Base-by-base conservation (phyloP, 148 eudicot species). In the Diospyros lotus region DNA sequence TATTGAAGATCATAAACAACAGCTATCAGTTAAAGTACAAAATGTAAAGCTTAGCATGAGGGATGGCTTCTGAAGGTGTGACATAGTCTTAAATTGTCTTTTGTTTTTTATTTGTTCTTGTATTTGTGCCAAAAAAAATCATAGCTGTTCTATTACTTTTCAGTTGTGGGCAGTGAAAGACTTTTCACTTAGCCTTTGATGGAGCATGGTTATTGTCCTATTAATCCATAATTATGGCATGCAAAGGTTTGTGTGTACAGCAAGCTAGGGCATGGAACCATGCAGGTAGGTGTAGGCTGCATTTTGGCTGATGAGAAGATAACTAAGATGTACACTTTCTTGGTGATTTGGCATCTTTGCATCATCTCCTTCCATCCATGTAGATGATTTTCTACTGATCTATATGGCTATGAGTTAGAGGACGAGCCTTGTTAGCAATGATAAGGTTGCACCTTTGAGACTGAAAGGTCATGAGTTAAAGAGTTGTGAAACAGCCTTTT, bases 1-100 rank as follows among this genome's bases (percentile, higher is more conserved):
- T 68, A 76, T 82, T 66, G 84, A 82, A 64, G 76, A 82, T 74
- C 84, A 82, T 71, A 75, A 79, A 68, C 84, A 82, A 48, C 79
- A 78, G 71, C 45, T 82, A 42, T 82, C 84, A 28, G 60, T 82
- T 41, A 82, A 82, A 78, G 81, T 78, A 64, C 81, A 82, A 72
- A 82, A 71, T 38, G 42, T 78, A 43, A 82, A 72, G 79, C 79
- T 78, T 71, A 78, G 77, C 64, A 14, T 82, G 72, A 78, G 69
- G 56, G 79, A 82, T 67, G 66, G 73, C 66, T 15, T 75, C 15
- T 82, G 55, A 78, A 75, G 76, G 81, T 82, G 73, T 65, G 54
- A 44, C 9, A 54, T 67, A 38, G 41, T 74, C 55, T 9, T 73
- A 39, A 62, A 48, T 42, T 63, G 39, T 51, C 0, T 43, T 62